phyloP scores from a whole-genome alignment of 768 basidiomycete genomes.

The Ramaria sp. region DNA sequence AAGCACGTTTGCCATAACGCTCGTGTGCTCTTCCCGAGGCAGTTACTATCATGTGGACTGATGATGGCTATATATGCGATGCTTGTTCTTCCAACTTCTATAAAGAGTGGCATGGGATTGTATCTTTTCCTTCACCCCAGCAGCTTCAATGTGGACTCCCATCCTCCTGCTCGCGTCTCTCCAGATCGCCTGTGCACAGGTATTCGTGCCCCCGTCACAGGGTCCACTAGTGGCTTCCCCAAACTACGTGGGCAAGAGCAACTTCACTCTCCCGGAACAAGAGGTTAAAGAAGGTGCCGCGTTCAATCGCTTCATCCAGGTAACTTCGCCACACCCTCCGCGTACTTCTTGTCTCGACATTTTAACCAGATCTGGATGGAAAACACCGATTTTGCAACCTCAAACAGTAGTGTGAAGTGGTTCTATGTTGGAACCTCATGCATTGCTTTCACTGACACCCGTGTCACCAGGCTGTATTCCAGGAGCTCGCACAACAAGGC shows the following conservation, averaged over 20 bases:
- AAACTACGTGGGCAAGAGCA: constrained; percentile 31
- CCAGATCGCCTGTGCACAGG: too few species aligned
- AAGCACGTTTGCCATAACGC: too few species aligned
- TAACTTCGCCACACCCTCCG: constrained; percentile 3
- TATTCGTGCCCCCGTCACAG: constrained; percentile 20
- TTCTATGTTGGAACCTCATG: neutral
- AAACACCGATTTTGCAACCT: constrained; percentile 41
- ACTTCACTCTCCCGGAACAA: constrained; percentile 30
- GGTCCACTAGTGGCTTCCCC: constrained; percentile 19
- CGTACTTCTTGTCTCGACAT: neutral
- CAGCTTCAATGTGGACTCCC: too few species aligned
- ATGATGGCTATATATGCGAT: too few species aligned
- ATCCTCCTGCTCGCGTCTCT: too few species aligned
- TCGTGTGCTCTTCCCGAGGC: too few species aligned
- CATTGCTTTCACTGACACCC: neutral
- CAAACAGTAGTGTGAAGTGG: constrained; percentile 11
- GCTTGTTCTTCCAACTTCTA: too few species aligned
- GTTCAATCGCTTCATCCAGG: constrained; percentile 36
- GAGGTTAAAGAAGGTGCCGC: constrained; percentile 28
- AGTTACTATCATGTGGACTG: too few species aligned
- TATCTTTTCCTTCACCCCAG: too few species aligned
- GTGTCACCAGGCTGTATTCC: constrained; percentile 18
- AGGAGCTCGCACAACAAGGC: constrained; percentile 35
- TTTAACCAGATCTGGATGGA: constrained; percentile 47
- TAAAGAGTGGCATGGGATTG: too few species aligned